These are phyloP conservation scores for Pterocarpus santalinus DNA, from an alignment of 306 rosid genomes.

Conservation along the genomic window DNA sequence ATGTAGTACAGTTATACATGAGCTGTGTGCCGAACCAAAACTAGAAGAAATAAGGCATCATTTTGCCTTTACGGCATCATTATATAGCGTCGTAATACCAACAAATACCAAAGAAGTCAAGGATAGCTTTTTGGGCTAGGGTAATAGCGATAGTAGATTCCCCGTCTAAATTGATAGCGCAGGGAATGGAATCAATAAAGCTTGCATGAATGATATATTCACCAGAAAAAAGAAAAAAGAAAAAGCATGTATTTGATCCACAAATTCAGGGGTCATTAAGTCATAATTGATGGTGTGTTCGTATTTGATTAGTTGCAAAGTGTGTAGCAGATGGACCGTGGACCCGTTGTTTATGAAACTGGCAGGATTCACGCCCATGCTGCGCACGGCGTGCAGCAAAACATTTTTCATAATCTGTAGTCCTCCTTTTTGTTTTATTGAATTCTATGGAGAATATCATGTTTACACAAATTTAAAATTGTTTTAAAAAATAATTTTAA, in stretches of 20 bases:
- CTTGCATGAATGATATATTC: background rate
- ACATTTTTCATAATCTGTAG: background rate
- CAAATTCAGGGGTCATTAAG: background rate
- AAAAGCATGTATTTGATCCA: background rate
- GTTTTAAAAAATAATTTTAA: no score
- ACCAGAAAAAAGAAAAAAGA: background rate
- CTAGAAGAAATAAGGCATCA: background rate
- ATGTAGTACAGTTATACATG: background rate
- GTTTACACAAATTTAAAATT: background rate
- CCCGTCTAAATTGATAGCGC: background rate
- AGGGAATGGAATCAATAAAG: background rate
- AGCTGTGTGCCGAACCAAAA: background rate
- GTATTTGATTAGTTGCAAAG: background rate
- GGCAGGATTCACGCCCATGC: background rate
- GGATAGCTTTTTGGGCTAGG: no score
- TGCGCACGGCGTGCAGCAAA: background rate
- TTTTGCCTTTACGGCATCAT: background rate
- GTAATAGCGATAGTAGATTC: background rate
- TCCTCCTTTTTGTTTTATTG: background rate
- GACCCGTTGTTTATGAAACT: background rate
- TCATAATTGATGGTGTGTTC: background rate
- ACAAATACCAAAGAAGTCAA: background rate
- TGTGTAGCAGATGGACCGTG: background rate
- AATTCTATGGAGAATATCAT: background rate
- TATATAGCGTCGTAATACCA: background rate